Evolutionary conservation across 345 rosid genomes (phyloP).

Genomic region (Theobroma cacao): DNA sequence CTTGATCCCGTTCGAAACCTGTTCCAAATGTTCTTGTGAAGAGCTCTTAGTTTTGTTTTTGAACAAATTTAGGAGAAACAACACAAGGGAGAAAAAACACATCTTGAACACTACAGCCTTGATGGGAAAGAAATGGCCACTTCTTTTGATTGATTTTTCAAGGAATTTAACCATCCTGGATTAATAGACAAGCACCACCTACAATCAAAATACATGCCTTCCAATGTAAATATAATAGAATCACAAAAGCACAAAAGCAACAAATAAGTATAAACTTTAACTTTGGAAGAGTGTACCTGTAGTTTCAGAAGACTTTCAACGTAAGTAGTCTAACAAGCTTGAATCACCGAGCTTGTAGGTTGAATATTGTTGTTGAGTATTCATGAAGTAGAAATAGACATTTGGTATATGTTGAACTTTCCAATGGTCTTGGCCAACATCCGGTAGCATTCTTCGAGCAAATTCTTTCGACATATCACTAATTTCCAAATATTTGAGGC

Average conservation of each 20-base stretch:
- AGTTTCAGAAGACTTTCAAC: neutral
- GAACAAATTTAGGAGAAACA: no score
- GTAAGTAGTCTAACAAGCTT: constrained; percentile 9
- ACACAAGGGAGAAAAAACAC: no score
- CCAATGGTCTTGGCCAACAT: neutral
- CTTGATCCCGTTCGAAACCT: no score
- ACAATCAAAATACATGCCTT: neutral
- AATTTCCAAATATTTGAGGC: neutral
- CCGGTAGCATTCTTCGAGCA: neutral
- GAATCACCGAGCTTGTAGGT: neutral
- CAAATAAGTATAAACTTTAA: neutral
- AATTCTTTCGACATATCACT: neutral
- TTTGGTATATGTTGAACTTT: neutral
- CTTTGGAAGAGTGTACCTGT: neutral
- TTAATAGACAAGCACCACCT: neutral
- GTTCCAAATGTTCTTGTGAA: no score
- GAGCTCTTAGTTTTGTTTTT: no score
- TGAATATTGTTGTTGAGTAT: neutral
- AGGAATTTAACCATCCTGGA: neutral
- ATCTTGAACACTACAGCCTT: no score
- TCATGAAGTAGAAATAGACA: neutral
- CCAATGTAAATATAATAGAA: neutral
- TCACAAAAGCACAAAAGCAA: no score
- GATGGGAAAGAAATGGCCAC: neutral
- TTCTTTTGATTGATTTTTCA: neutral